A percentile compares a stretch with the other conserved stretches of the same genome.
These are phyloP conservation scores for Lentinula novae-zelandiae DNA, from an alignment of 1,284 basidiomycete genomes.

Conservation along the genomic window DNA sequence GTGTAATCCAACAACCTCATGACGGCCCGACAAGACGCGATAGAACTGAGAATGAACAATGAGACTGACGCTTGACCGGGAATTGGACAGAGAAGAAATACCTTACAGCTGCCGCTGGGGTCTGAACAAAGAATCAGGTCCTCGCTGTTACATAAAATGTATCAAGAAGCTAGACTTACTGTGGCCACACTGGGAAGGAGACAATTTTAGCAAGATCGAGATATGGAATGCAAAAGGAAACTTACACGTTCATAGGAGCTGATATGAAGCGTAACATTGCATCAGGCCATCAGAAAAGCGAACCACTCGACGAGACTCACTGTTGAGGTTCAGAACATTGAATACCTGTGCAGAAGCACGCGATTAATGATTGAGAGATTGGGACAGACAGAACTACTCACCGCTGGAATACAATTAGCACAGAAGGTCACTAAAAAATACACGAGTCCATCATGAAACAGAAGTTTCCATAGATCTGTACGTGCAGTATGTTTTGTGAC, in stretches of 20 bases:
- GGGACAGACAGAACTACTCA: conserved; percentile 26
- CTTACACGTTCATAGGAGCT: conserved; percentile 70
- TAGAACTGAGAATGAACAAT: conserved; percentile 35
- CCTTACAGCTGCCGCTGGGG: conserved; percentile 65
- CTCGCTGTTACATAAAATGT: neutral
- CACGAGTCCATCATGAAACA: conserved; percentile 69
- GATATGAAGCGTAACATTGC: conserved; percentile 4
- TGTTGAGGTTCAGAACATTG: conserved; percentile 55
- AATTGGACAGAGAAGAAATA: conserved; percentile 27
- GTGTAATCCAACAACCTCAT: conserved; percentile 57
- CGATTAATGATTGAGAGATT: neutral
- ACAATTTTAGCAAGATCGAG: neutral
- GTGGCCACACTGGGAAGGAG: neutral
- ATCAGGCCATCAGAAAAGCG: conserved; percentile 5
- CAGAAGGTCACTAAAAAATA: conserved; percentile 63
- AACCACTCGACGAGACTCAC: conserved; percentile 33
- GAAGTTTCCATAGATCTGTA: conserved; percentile 55
- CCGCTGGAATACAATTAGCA: conserved; percentile 64
- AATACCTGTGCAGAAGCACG: conserved; percentile 32
- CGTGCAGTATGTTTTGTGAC: conserved; percentile 46
- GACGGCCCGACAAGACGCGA: conserved; percentile 63
- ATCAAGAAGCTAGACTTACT: conserved; percentile 10
- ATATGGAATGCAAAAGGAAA: conserved; percentile 10
- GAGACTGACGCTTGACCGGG: neutral
- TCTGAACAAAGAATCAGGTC: conserved; percentile 29